Base-by-base conservation (phyloP, 768 basidiomycete species). In the Termitomyces sp. region DNA sequence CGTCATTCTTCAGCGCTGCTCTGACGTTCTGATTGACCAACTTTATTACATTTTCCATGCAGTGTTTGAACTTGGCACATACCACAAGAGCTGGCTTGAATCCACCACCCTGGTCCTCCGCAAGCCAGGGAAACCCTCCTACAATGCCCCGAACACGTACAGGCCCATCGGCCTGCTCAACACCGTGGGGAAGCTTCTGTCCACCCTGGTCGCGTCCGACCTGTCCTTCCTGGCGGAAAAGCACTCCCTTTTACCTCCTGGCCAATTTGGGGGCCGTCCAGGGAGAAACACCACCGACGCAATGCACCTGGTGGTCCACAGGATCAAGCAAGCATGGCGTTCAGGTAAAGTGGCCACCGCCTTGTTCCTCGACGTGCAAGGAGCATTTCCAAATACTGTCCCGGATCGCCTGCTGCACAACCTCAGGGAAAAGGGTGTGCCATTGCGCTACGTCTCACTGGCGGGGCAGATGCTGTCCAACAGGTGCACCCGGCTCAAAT, bases 241-340 rank as follows among this genome's bases (percentile, higher is more conserved):
- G 5, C 23, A 26, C 10, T 0, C 0, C 44, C 7, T 46, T 2
- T 3, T 46, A 2, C 23, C 10, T 2, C 3, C 4, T 1, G 4
- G 10, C 4, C 20, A 46, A 26, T 46, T 46, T 13, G 44, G 44
- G 1, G 20, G 44, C 1, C 16, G 5, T 0, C 4, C 10, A 12
- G 44, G 44, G 10, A 1, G 5, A 2, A 47, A 47, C 13, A 47
- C 23, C 4, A 26, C 26, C 0, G 26, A 47, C 14, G 26, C 46
- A 1, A 26, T 47, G 26, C 46, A 47, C n/a, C 20, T 44, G 9
- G n/a, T 44, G 9, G 7, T 20, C 1, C 43, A 44, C n/a, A 44
- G 16, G 43, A 44, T 44, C 40, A 41, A 41, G 18, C 5, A 41
- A 5, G 40, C 40, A 4, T 41, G 40, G 40, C 18, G 7, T 7